A percentile compares a stretch with the other conserved stretches of the same genome.
These are phyloP conservation scores for Tremella yokohamensis DNA, from an alignment of 768 basidiomycete species.

Conservation along the genomic window DNA sequence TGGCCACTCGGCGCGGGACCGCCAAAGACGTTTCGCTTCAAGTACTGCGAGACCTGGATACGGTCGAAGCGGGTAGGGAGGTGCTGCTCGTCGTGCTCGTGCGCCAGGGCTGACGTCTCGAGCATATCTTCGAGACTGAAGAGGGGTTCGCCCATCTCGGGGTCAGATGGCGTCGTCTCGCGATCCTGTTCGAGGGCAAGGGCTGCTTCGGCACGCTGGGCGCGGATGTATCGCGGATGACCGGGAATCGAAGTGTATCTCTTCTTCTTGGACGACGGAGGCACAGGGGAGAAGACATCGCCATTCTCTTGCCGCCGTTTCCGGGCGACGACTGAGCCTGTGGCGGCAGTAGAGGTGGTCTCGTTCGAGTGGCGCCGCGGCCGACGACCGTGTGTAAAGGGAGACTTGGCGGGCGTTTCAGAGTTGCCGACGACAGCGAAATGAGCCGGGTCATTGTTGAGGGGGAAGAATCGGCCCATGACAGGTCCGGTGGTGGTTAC, in stretches of 20 bases:
- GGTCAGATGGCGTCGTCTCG: conserved; percentile 26
- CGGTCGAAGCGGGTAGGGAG: conserved; percentile 4
- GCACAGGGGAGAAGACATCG: conserved; percentile 28
- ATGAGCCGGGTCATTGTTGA: conserved; percentile 32
- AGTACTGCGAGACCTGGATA: neutral
- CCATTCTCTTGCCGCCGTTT: conserved; percentile 23
- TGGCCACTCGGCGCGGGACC: neutral
- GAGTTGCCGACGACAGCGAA: conserved; percentile 45
- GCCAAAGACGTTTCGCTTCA: neutral
- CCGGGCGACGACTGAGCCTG: conserved; percentile 3
- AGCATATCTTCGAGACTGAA: conserved; percentile 44
- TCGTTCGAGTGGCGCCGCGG: conserved; percentile 24
- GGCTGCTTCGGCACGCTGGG: conserved; percentile 28
- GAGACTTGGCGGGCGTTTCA: conserved; percentile 35
- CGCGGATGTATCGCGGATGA: conserved; percentile 39
- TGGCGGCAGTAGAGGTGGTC: conserved; percentile 14
- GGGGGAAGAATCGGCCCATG: conserved; percentile 46
- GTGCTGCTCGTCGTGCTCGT: conserved; percentile 1
- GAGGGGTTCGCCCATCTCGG: conserved; percentile 15
- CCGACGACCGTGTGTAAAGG: conserved; percentile 41
- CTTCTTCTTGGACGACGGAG: conserved; percentile 17
- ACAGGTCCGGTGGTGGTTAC: conserved; percentile 15
- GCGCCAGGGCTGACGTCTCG: conserved; percentile 12
- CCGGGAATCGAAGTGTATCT: conserved; percentile 47
- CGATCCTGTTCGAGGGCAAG: conserved; percentile 13